Base-by-base conservation (phyloP, 768 basidiomycete genomes). In the Hygrophorus pudorinus region DNA sequence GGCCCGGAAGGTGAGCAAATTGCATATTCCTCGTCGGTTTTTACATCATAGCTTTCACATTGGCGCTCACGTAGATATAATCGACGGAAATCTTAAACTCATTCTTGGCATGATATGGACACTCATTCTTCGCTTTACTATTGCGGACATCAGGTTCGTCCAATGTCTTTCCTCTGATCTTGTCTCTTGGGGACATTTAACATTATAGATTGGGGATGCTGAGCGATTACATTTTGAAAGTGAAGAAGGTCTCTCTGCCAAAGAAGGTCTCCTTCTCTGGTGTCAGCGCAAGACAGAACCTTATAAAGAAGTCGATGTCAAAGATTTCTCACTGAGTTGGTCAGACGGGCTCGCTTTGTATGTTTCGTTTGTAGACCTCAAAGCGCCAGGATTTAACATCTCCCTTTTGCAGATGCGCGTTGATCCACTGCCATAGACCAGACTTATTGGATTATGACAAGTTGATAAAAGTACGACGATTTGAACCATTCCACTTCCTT, bases 81-180 rank as follows among this genome's bases (percentile, higher is more conserved):
- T 99, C 45, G 96, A 99, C 61, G 93, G 93, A n/a, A 96, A 94
- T 61, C 63, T 93, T 51, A 99, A 98, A 64, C 83, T 99, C 44
- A 97, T 94, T 41, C 76, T 98, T n/a, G 93, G 91, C 27, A 90
- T 93, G 93, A 97, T 99, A 51, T 98, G 96, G 96, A 94, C 90
- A 0, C 75, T 98, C 30, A 92, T 99, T 56, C 73, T 98, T 27
- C 84, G 94, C 10, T 98, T 98, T 62, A 96, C 93, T 4, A 98
- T 99, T 51, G 93, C 96, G 17, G 92, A 93, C 55, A 98, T 99
- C 68, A 96, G 83, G 93, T 92, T 51, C 48, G 79, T 65, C 38
- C 11, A 14, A 28, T 12, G 16, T 11, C 17, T 41, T n/a, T 39
- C 30, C 40, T 30, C 14, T 42, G 11, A 28, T 44, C 35, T 14